phyloP scores from a whole-genome alignment of 2,329 filamentous ascomycete genomes.

The Aspergillus sp. region DNA sequence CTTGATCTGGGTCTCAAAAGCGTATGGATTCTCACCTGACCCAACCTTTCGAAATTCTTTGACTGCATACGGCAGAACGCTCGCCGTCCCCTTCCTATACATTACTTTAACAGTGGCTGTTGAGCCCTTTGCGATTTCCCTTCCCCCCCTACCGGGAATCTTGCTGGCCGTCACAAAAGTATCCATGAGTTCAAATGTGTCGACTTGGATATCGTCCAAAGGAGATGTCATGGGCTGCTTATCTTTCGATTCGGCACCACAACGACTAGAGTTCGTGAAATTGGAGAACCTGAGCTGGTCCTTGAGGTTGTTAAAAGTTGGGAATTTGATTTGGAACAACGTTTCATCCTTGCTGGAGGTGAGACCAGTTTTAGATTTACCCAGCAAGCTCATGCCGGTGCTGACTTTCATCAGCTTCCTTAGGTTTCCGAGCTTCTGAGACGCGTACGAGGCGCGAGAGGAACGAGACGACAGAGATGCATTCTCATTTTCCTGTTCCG shows the following conservation, averaged over 20 bases:
- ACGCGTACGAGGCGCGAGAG: neutral
- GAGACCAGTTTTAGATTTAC: neutral
- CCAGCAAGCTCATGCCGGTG: neutral
- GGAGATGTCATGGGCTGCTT: conserved; percentile 62
- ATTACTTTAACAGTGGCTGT: conserved; percentile 77
- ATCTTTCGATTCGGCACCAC: conserved; percentile 67
- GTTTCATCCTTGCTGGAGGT: too few species aligned
- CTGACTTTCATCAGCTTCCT: neutral
- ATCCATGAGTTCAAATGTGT: conserved; percentile 58
- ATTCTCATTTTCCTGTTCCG: neutral
- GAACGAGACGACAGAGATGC: neutral
- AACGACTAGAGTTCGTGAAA: conserved; percentile 52
- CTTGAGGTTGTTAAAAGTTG: conserved; percentile 8
- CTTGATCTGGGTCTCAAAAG: conserved; percentile 84
- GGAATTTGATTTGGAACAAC: neutral
- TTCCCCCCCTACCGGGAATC: conserved; percentile 63
- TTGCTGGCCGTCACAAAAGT: conserved; percentile 66
- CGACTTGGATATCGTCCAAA: conserved; percentile 65
- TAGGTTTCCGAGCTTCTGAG: neutral
- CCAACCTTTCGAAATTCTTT: conserved; percentile 77
- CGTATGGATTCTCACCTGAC: conserved; percentile 58
- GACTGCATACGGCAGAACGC: conserved; percentile 59
- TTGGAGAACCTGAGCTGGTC: conserved; percentile 13
- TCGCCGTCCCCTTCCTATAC: conserved; percentile 57
- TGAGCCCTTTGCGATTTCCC: conserved; percentile 70